Evolutionary conservation across 352 stramenopile species (phyloP).

Genomic region (Phytophthora pseudosyringae): DNA sequence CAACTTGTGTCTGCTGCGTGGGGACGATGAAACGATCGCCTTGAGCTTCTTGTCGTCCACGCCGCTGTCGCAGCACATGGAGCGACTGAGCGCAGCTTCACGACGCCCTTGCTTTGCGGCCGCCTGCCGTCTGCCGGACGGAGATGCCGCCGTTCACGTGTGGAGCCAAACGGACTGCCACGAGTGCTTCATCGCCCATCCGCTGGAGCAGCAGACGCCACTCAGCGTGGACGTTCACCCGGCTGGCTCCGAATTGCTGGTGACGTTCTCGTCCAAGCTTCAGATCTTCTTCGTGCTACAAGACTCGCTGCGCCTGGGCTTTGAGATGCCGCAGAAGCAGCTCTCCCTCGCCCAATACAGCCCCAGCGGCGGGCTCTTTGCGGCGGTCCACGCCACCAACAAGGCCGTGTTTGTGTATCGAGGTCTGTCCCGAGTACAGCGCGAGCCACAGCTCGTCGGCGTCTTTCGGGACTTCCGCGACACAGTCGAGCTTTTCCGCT

Average conservation of each 20-base stretch:
- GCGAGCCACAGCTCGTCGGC: slow-evolving; percentile 59
- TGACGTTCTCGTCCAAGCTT: slow-evolving; percentile 61
- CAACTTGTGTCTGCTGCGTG: slow-evolving; percentile 68
- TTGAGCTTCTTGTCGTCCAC: slow-evolving; percentile 56
- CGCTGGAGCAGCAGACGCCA: slow-evolving; percentile 50
- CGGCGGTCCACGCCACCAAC: slow-evolving; percentile 43
- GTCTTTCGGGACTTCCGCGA: slow-evolving; percentile 54
- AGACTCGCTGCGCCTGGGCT: slow-evolving; percentile 63
- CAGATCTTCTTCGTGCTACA: slow-evolving; percentile 70
- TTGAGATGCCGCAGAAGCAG: slow-evolving; percentile 71
- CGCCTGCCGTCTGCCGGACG: slow-evolving; percentile 44
- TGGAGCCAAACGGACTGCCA: slow-evolving; percentile 68
- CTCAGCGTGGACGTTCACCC: slow-evolving; percentile 68
- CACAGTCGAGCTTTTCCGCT: slow-evolving; percentile 44
- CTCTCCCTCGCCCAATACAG: slow-evolving; percentile 70
- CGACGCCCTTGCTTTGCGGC: slow-evolving; percentile 56
- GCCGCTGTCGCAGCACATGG: slow-evolving; percentile 46
- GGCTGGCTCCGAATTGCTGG: slow-evolving; percentile 52
- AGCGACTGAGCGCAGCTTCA: slow-evolving; percentile 50
- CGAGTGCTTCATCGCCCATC: slow-evolving; percentile 64
- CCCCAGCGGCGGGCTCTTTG: slow-evolving; percentile 58
- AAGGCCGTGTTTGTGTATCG: slow-evolving; percentile 63
- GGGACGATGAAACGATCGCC: slow-evolving; percentile 64
- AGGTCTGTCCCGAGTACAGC: slow-evolving; percentile 44
- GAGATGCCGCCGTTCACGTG: slow-evolving; percentile 56